Evolutionary conservation across 176 grass and related monocot species (phyloP).

Genomic region (Chrysopogon serrulatus): DNA sequence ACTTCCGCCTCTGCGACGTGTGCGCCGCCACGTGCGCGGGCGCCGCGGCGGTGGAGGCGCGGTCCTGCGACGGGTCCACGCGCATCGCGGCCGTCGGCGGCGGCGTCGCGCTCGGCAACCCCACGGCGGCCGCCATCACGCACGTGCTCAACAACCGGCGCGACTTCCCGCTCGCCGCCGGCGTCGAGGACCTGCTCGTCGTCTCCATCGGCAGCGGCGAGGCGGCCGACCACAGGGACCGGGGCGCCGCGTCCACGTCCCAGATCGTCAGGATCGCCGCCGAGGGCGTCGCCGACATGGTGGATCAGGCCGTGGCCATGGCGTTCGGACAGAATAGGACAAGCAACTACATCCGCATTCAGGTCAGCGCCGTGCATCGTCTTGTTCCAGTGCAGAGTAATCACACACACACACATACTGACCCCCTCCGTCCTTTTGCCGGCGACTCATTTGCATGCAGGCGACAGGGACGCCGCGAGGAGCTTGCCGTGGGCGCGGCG

Average conservation of each 20-base stretch:
- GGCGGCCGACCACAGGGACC: neutral
- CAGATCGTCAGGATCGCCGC: constrained; percentile 73
- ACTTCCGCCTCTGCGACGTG: constrained; percentile 77
- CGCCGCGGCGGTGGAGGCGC: constrained; percentile 37
- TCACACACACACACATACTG: neutral
- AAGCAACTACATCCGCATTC: constrained; percentile 90
- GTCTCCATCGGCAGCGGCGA: constrained; percentile 70
- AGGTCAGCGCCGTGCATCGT: no score
- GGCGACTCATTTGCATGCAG: neutral
- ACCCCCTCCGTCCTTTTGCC: no score
- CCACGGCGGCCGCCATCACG: constrained; percentile 89
- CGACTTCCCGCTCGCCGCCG: constrained; percentile 66
- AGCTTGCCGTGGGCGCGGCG: neutral
- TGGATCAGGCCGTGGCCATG: constrained; percentile 96
- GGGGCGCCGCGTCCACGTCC: constrained; percentile 13
- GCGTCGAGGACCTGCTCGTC: constrained; percentile 77
- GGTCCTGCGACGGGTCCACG: constrained; percentile 56
- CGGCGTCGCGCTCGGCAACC: constrained; percentile 75
- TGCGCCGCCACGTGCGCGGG: constrained; percentile 82
- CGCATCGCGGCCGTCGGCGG: constrained; percentile 70
- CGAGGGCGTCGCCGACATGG: constrained; percentile 82
- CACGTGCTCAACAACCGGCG: constrained; percentile 97
- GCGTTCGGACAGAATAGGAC: constrained; percentile 84
- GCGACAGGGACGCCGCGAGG: constrained; percentile 15
- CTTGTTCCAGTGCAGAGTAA: no score